phyloP scores from a whole-genome alignment of 2,329 filamentous ascomycete species.

The Verticillium dahliae region DNA sequence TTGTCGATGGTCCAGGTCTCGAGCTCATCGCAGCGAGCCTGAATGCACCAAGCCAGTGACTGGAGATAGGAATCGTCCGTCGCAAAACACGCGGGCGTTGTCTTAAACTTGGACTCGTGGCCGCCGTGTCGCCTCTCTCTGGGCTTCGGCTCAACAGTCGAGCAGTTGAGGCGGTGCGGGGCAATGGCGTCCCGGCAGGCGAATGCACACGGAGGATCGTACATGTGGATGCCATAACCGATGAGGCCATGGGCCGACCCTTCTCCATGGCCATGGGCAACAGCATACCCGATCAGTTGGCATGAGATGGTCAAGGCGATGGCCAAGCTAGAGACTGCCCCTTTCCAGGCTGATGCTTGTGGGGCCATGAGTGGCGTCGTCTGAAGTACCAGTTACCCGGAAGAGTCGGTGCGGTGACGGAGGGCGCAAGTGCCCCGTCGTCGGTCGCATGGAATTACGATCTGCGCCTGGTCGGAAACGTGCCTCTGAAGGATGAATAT shows the following conservation, averaged over 20 bases:
- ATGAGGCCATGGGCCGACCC: slow-evolving; percentile 6
- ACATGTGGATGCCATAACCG: slow-evolving; percentile 8
- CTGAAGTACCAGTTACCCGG: neutral
- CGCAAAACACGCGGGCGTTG: slow-evolving; percentile 17
- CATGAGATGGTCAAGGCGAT: neutral
- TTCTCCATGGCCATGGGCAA: neutral
- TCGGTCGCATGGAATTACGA: neutral
- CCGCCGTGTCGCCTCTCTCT: slow-evolving; percentile 4
- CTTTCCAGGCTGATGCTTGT: neutral
- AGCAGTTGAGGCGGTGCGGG: slow-evolving; percentile 16
- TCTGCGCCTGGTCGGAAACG: neutral
- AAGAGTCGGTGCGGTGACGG: neutral
- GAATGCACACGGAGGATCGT: slow-evolving; percentile 20
- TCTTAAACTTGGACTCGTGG: slow-evolving; percentile 4
- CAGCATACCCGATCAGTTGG: neutral
- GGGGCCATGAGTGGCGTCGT: neutral
- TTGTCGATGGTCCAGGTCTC: slow-evolving; percentile 6
- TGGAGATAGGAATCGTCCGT: slow-evolving; percentile 17
- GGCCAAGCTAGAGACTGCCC: neutral
- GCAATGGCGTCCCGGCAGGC: slow-evolving; percentile 16
- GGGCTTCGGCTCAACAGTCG: slow-evolving; percentile 3
- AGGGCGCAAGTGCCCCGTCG: neutral
- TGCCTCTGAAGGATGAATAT: neutral
- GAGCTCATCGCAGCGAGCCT: slow-evolving; percentile 14
- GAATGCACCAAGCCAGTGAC: slow-evolving; percentile 19